Evolutionary conservation across 176 grass and related monocot genomes (phyloP), one percentile per base, ranked within the genome.

Genomic region (Puya raimondii): DNA sequence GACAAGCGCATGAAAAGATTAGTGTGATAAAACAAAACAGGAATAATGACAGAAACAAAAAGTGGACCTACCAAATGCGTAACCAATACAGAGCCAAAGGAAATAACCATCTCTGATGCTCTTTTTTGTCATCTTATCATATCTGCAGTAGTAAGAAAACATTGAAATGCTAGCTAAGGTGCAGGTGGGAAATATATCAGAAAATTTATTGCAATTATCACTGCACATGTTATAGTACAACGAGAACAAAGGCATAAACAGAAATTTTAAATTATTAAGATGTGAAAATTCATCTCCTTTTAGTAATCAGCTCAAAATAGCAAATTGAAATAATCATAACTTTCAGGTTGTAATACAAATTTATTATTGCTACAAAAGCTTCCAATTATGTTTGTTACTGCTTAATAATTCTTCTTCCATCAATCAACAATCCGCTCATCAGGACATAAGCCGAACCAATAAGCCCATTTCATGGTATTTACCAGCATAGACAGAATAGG

Each of bases 81-180:
- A 95, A 23, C 91, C 84, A 56, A 95, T 42, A 63, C 81, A 79
- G 12, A 90, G 42, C 83, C 81, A 87, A 61, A 85, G 78, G 72
- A 90, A 95, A 72, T 95, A 90, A 14, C 91, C 87, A 10, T 90
- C 67, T 15, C 70, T 79, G 52, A 86, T 49, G 50, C 78, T 82
- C 66, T 90, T 95, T 23, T 82, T 85, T 48, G 83, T 82, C 50
- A 65, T 20, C 71, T 74, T 84, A 70, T 95, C 91, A 72, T 66
- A 95, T 80, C 91, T 95, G 68, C 73, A 86, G 47, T 12, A 53
- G 73, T 56, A 71, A 10, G 48, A 22, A 17, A 18, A 59, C 54
- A 59, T 59, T 21, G 17, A 13, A 57, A 12, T 7, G 17, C 17
- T 17, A 58, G 54, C 54, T 18, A n/a, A 59, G 5, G 33, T 17